Percentiles rank a stretch among this genome's conserved stretches.
phyloP scores from a whole-genome alignment of 257 asterid genomes.

The Jacaranda copaia region DNA sequence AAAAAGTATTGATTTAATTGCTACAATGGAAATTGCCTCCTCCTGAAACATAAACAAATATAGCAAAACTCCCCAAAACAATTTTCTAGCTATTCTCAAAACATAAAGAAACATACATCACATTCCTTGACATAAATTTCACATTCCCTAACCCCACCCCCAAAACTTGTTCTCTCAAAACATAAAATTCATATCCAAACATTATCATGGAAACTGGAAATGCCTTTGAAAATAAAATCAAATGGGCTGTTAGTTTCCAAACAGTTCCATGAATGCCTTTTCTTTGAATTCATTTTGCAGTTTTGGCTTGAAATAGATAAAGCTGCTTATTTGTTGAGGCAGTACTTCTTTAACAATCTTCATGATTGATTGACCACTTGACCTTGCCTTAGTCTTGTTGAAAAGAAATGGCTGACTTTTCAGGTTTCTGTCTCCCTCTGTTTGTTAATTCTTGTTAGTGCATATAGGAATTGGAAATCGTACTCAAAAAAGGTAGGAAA shows the following conservation, averaged over 20 bases:
- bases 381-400: constrained; percentile 89
- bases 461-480: constrained; percentile 24
- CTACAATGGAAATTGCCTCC: too few relatives aligned
- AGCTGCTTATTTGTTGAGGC: constrained; percentile 99
- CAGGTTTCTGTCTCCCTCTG: constrained; percentile 65
- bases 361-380: constrained; percentile 99
- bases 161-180: too few relatives aligned
- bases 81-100: too few relatives aligned
- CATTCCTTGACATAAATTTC: too few relatives aligned
- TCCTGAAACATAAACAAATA: too few relatives aligned
- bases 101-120: too few relatives aligned
- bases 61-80: too few relatives aligned
- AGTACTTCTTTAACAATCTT: constrained; percentile 91
- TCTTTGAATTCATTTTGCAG: constrained; percentile 67
- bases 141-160: too few relatives aligned
- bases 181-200: too few relatives aligned
- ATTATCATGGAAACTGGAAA: too few relatives aligned
- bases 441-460: constrained; percentile 34
- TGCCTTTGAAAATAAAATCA: too few relatives aligned
- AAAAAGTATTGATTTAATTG: too few relatives aligned
- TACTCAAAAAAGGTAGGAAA: constrained; percentile 2
- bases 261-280: constrained; percentile 24
- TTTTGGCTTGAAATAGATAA: constrained; percentile 99
- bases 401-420: constrained; percentile 98
- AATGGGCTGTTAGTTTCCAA: constrained; percentile 24